A percentile compares a stretch with the other conserved stretches of the same genome.
Conservation (phyloP, 805 yeast genomes). For the Suhomyces faveliae region DNA sequence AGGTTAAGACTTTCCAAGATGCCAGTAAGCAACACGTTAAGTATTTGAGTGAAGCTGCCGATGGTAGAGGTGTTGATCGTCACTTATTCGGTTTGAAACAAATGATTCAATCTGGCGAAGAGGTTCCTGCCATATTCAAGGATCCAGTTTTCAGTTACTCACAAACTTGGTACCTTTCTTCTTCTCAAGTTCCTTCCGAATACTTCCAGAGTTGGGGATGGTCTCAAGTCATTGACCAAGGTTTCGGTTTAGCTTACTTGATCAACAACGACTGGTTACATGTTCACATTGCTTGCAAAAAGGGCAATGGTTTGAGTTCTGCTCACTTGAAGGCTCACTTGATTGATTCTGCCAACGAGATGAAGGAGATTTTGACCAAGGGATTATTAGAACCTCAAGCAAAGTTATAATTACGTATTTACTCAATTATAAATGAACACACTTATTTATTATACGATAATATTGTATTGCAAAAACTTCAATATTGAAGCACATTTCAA, state of each 20-base stretch:
- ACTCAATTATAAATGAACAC: neutral
- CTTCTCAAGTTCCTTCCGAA: constrained; percentile 82
- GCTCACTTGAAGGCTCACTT: constrained; percentile 64
- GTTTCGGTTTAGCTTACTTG: constrained; percentile 93
- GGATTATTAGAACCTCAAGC: constrained; percentile 37
- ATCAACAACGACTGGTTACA: constrained; percentile 81
- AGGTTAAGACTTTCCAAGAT: constrained; percentile 63
- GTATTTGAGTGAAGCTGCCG: constrained; percentile 74
- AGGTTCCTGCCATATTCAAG: constrained; percentile 62
- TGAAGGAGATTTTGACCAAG: constrained; percentile 58
- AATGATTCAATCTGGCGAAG: constrained; percentile 58
- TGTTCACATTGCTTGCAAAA: constrained; percentile 77
- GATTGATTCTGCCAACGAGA: constrained; percentile 76
- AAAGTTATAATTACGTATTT: constrained; percentile 28
- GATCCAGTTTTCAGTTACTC: constrained; percentile 80
- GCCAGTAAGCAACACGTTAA: constrained; percentile 74
- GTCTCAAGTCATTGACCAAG: constrained; percentile 92
- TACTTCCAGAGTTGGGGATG: constrained; percentile 91
- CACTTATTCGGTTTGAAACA: constrained; percentile 87
- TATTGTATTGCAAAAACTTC: too few species aligned
- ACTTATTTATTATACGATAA: constrained; percentile 1
- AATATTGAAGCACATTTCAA: neutral
- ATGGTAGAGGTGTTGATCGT: constrained; percentile 89
- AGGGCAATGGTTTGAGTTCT: constrained; percentile 57
- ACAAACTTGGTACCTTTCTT: constrained; percentile 79